Evolutionary conservation across 352 stramenopile genomes (phyloP).

Genomic region (Pythium oligandrum): DNA sequence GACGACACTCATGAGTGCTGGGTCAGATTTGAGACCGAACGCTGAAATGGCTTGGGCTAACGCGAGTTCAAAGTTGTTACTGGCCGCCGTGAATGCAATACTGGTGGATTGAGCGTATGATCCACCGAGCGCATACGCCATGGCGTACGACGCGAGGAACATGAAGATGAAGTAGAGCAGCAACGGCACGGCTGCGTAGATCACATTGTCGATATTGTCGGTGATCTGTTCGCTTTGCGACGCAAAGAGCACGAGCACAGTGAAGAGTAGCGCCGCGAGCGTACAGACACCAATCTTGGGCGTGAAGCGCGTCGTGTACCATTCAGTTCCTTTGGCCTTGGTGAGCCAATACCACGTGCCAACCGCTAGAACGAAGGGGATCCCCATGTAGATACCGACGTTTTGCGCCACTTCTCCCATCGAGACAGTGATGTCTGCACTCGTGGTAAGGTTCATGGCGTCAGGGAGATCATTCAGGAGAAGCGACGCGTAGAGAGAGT

Average conservation of each 20-base stretch:
- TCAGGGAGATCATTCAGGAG: conserved; percentile 42
- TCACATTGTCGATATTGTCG: conserved; percentile 41
- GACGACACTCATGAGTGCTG: conserved; percentile 62
- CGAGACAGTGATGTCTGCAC: conserved; percentile 33
- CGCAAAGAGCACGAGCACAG: conserved; percentile 68
- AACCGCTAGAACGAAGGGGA: conserved; percentile 51
- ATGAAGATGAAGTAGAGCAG: conserved; percentile 61
- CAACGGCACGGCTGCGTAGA: conserved; percentile 54
- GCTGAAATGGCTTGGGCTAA: conserved; percentile 59
- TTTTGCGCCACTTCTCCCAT: conserved; percentile 40
- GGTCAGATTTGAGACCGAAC: conserved; percentile 67
- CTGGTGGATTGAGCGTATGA: conserved; percentile 41
- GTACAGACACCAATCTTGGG: conserved; percentile 37
- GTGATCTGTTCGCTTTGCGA: conserved; percentile 63
- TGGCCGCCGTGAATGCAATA: conserved; percentile 75
- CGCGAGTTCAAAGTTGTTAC: conserved; percentile 84
- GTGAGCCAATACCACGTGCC: conserved; percentile 28
- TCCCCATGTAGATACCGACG: conserved; percentile 66
- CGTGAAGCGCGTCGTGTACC: conserved; percentile 50
- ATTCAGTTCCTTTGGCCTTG: conserved; percentile 29
- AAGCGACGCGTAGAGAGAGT: conserved; percentile 55
- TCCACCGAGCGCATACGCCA: conserved; percentile 29
- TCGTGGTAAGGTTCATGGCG: conserved; percentile 30
- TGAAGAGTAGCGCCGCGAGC: conserved; percentile 60
- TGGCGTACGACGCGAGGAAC: conserved; percentile 40